A percentile compares a stretch with the other conserved stretches of the same genome.
Conservation (phyloP, 2,329 filamentous ascomycete species). For the Pseudocercospora vitis region DNA sequence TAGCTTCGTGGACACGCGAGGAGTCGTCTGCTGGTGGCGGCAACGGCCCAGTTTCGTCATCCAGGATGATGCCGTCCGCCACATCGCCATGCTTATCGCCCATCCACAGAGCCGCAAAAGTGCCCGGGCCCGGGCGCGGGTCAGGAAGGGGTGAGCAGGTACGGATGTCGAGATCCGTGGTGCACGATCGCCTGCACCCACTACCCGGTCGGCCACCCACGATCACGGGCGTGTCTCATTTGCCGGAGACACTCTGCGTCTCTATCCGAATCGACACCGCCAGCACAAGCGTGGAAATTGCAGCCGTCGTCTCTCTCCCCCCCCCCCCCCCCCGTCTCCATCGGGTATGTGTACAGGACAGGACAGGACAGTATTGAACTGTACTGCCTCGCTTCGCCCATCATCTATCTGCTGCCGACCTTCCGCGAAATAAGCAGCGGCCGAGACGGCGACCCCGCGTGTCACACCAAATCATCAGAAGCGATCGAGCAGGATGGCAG, state of each 20-base stretch:
- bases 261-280: not conserved
- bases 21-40: too few species aligned
- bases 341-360: not conserved
- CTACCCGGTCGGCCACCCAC: not conserved
- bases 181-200: constrained; percentile 3
- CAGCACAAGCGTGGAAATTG: not conserved
- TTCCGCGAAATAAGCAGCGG: not conserved
- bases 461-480: not conserved
- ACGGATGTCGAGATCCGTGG: constrained; percentile 1
- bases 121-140: not conserved
- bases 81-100: not conserved
- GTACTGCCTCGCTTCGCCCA: constrained; percentile 3
- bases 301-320: not conserved
- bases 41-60: too few species aligned
- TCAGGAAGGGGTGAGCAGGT: not conserved
- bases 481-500: not conserved
- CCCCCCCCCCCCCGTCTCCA: not conserved
- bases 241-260: not conserved
- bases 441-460: not conserved
- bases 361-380: too few species aligned
- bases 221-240: not conserved
- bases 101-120: not conserved
- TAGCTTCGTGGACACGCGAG: too few species aligned
- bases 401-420: constrained; percentile 2
- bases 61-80: not conserved